Percentiles rank a stretch among this genome's conserved stretches.
These are phyloP conservation scores for Ophiostoma australiae DNA, from an alignment of 2,329 filamentous ascomycete species.

Conservation along the genomic window DNA sequence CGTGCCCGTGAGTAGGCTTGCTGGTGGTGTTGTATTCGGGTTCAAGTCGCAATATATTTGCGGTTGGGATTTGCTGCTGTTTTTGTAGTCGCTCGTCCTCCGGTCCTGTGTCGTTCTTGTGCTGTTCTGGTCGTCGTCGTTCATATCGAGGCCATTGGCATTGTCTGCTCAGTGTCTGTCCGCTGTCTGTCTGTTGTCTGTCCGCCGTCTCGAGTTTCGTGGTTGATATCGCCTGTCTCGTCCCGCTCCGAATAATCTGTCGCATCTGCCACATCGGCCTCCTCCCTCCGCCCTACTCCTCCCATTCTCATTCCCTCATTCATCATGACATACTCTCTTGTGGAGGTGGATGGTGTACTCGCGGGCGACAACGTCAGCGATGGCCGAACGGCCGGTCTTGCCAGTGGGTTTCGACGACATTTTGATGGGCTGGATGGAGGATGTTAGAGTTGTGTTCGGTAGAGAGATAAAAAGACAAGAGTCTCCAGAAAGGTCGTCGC, in stretches of 20 bases:
- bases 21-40: background rate
- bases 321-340: slow-evolving; percentile 77
- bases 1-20: background rate
- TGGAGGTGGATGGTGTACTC: slow-evolving; percentile 99
- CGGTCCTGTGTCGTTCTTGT: background rate
- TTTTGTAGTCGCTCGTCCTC: background rate
- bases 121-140: background rate
- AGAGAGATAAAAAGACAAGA: background rate
- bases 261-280: background rate
- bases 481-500: background rate
- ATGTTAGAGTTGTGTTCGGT: slow-evolving; percentile 18
- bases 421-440: slow-evolving; percentile 29
- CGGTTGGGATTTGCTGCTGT: background rate
- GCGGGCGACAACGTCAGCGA: slow-evolving; percentile 97
- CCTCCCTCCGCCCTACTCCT: background rate
- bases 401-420: slow-evolving; percentile 65
- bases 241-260: background rate
- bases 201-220: background rate
- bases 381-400: slow-evolving; percentile 79
- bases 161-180: background rate
- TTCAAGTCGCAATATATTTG: background rate
- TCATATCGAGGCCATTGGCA: background rate
- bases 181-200: background rate
- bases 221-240: background rate
- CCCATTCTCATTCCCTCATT: slow-evolving; percentile 1